Evolutionary conservation across 768 basidiomycete species (phyloP).

Genomic region (Coprinopsis marcescibilis): DNA sequence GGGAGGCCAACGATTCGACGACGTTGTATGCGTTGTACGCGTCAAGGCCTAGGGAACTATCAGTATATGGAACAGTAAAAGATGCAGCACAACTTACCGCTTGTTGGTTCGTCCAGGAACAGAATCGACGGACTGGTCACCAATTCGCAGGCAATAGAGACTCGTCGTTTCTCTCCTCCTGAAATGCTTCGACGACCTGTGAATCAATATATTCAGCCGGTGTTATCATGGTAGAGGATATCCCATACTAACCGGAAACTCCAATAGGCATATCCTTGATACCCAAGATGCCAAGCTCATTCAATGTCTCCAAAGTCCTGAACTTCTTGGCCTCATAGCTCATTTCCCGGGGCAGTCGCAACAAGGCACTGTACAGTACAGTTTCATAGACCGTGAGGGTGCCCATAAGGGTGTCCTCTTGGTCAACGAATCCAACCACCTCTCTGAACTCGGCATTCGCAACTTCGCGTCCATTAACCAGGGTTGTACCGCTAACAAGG

Average conservation of each 20-base stretch:
- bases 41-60: slow-evolving; percentile 61
- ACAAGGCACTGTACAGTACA: slow-evolving; percentile 85
- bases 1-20: slow-evolving; percentile 77
- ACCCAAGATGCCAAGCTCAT: slow-evolving; percentile 87
- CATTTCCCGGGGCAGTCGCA: slow-evolving; percentile 93
- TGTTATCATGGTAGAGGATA: not conserved
- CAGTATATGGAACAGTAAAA: not conserved
- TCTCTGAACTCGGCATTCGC: slow-evolving; percentile 70
- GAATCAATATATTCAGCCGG: not conserved
- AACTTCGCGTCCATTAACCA: slow-evolving; percentile 83
- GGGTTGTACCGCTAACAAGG: slow-evolving; percentile 59
- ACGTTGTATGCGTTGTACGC: slow-evolving; percentile 96
- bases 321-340: slow-evolving; percentile 92
- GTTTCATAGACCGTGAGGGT: slow-evolving; percentile 99
- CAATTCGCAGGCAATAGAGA: slow-evolving; percentile 96
- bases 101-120: slow-evolving; percentile 96
- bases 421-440: slow-evolving; percentile 93
- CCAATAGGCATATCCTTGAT: slow-evolving; percentile 92
- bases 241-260: slow-evolving; percentile 57
- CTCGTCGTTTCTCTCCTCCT: slow-evolving; percentile 95
- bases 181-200: slow-evolving; percentile 90
- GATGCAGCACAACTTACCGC: slow-evolving; percentile 49
- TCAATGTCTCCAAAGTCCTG: slow-evolving; percentile 91
- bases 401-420: slow-evolving; percentile 96
- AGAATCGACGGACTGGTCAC: slow-evolving; percentile 96